phyloP scores from a whole-genome alignment of 2,329 filamentous ascomycete genomes.

The Gnomoniopsis sp. region DNA sequence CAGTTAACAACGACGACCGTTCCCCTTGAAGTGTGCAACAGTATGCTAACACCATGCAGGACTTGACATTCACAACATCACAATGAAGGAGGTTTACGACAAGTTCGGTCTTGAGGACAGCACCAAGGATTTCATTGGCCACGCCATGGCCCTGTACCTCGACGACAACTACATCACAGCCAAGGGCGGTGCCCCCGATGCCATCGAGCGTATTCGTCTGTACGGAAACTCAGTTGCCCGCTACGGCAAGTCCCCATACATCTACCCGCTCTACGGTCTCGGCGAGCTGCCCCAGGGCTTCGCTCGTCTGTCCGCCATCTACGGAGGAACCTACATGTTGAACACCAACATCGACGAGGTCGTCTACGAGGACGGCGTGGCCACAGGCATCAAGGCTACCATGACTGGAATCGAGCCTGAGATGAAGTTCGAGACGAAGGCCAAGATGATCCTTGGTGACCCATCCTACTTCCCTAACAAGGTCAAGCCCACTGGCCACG shows the following conservation, averaged over 20 bases:
- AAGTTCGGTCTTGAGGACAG: conserved; percentile 89
- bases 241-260: conserved; percentile 98
- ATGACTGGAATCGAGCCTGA: conserved; percentile 82
- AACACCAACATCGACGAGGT: conserved; percentile 94
- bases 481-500: conserved; percentile 80
- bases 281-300: conserved; percentile 97
- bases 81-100: conserved; percentile 98
- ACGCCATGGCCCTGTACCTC: conserved; percentile 95
- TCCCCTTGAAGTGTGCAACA: neutral
- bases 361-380: conserved; percentile 77
- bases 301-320: conserved; percentile 94
- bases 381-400: conserved; percentile 94
- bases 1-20: conserved; percentile 26
- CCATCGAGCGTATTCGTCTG: conserved; percentile 86
- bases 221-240: conserved; percentile 97
- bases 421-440: conserved; percentile 95
- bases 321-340: conserved; percentile 98
- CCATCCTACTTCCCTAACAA: conserved; percentile 95
- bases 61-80: conserved; percentile 72
- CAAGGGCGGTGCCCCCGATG: conserved; percentile 72
- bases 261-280: conserved; percentile 97
- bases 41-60: conserved; percentile 46
- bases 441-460: conserved; percentile 92
- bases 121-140: conserved; percentile 94
- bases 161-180: conserved; percentile 81